Percentiles rank a stretch among this genome's conserved stretches.
Evolutionary conservation across 2,329 filamentous ascomycete genomes (phyloP).

Genomic region (Didymella keratinophila): DNA sequence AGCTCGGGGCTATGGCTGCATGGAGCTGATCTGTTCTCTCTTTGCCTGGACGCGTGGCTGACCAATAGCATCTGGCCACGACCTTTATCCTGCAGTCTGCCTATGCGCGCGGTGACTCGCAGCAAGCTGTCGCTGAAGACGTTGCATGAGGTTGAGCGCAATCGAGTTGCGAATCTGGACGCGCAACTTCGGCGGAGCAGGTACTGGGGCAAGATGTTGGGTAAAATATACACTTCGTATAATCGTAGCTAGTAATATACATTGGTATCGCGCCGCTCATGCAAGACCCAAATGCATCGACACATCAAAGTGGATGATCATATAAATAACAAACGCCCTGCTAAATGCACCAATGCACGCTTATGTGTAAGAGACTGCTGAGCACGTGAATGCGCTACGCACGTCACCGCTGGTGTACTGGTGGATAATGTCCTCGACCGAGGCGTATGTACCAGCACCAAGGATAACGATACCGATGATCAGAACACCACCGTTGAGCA

Average conservation of each 20-base stretch:
- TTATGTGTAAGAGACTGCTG: conserved; percentile 42
- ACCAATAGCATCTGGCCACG: no score
- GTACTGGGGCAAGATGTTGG: background rate
- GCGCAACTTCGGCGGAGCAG: no score
- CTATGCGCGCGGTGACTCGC: no score
- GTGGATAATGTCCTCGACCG: conserved; percentile 54
- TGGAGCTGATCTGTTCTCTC: no score
- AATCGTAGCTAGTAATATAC: background rate
- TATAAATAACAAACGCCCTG: conserved; percentile 18
- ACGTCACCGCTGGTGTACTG: conserved; percentile 51
- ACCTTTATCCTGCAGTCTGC: no score
- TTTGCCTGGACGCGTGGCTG: no score
- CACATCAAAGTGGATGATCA: background rate
- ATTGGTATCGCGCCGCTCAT: conserved; percentile 14
- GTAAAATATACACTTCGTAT: background rate
- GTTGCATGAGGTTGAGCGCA: no score
- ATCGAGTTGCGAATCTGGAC: no score
- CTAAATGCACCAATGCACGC: conserved; percentile 10
- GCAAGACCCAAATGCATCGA: conserved; percentile 7
- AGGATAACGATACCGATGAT: conserved; percentile 45
- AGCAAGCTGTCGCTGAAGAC: no score
- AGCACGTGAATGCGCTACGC: conserved; percentile 53
- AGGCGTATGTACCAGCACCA: conserved; percentile 55
- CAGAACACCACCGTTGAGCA: conserved; percentile 41
- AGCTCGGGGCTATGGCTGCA: no score